A percentile compares a stretch with the other conserved stretches of the same genome.
Conservation (phyloP, 2,329 filamentous ascomycete species). For the Hypocreales sp. region DNA sequence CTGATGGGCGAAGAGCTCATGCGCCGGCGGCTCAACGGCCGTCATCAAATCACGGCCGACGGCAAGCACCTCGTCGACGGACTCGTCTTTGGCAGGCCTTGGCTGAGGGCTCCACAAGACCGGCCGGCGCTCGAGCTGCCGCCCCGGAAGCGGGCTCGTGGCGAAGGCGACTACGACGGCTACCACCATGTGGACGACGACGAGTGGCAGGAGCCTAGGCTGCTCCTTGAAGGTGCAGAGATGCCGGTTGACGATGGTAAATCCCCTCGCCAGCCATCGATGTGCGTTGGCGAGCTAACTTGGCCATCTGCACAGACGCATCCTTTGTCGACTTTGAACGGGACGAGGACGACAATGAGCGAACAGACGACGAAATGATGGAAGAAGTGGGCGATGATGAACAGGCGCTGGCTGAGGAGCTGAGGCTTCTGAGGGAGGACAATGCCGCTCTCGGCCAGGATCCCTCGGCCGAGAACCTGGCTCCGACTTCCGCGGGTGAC, state of each 20-base stretch:
- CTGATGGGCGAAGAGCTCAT: conserved; percentile 61
- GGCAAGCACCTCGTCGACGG: conserved; percentile 77
- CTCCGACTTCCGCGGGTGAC: no score
- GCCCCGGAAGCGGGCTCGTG: conserved; percentile 51
- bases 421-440: conserved; percentile 26
- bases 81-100: conserved; percentile 64
- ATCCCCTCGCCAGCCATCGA: no score
- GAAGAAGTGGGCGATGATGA: conserved; percentile 6
- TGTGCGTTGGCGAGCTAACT: no score
- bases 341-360: conserved; percentile 20
- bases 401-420: conserved; percentile 21
- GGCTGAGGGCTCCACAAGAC: conserved; percentile 39
- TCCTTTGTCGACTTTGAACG: no score
- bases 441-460: conserved; percentile 14
- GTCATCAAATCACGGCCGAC: conserved; percentile 64
- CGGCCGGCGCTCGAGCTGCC: conserved; percentile 58
- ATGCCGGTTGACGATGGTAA: conserved; percentile 1
- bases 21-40: conserved; percentile 56
- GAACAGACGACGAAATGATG: conserved; percentile 17
- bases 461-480: conserved; percentile 4
- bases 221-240: conserved; percentile 18
- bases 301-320: no score
- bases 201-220: conserved; percentile 10
- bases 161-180: conserved; percentile 24
- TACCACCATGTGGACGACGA: conserved; percentile 23